Conservation (phyloP, 768 basidiomycete genomes). For the Tylopilus felleus region DNA sequence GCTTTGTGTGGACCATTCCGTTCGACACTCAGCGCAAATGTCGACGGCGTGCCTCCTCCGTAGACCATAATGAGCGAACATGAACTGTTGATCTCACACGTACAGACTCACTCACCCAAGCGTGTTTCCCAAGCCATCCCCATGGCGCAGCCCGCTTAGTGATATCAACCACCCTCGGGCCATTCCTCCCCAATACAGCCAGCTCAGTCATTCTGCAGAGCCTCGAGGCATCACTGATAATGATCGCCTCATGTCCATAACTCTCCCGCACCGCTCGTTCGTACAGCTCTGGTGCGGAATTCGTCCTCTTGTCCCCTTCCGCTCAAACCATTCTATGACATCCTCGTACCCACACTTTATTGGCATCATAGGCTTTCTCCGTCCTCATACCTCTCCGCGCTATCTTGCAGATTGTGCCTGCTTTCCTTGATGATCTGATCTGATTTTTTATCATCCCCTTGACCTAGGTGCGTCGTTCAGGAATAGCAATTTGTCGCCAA, state of each 20-base stretch:
- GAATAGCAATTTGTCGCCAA: not conserved
- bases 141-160: not conserved
- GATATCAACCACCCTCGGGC: not conserved
- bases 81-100: not conserved
- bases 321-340: not conserved
- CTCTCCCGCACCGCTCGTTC: not conserved
- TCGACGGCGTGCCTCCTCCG: slow-evolving; percentile 8
- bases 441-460: not conserved
- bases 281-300: slow-evolving; percentile 6
- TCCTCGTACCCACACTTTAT: not conserved
- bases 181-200: slow-evolving; percentile 15
- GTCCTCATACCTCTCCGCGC: no score
- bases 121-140: not conserved
- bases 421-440: not conserved
- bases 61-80: not conserved
- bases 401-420: not conserved
- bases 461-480: not conserved
- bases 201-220: slow-evolving; percentile 3
- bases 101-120: no score
- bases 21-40: not conserved
- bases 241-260: slow-evolving; percentile 20
- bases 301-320: not conserved
- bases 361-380: not conserved
- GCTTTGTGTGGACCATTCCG: not conserved
- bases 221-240: slow-evolving; percentile 31